Conservation (phyloP, 768 basidiomycete species). For the Trametes cubensis region DNA sequence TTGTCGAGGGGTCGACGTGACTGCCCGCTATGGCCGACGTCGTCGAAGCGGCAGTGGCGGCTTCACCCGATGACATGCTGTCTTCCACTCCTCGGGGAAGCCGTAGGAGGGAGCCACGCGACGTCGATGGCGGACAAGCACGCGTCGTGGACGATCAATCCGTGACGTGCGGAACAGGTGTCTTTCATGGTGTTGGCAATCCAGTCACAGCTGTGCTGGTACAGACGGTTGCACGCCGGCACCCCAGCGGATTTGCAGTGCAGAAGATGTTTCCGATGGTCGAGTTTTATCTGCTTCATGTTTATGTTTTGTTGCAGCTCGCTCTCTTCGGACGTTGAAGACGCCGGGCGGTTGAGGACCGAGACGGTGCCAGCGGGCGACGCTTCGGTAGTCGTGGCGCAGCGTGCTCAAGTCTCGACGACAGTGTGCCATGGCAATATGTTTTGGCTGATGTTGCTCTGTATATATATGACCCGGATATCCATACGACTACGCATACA, state of each 20-base stretch:
- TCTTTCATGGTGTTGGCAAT: slow-evolving; percentile 1
- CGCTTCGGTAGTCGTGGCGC: background rate
- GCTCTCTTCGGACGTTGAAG: slow-evolving; percentile 24
- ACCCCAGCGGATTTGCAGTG: slow-evolving; percentile 29
- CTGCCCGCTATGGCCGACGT: slow-evolving; percentile 14
- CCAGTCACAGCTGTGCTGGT: slow-evolving; percentile 6
- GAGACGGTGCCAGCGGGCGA: background rate
- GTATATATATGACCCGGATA: slow-evolving; percentile 1
- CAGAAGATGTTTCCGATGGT: slow-evolving; percentile 24
- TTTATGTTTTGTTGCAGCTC: slow-evolving; percentile 32
- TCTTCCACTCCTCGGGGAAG: background rate
- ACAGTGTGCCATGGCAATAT: slow-evolving; percentile 17
- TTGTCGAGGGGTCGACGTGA: slow-evolving; percentile 24
- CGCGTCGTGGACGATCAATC: slow-evolving; percentile 2
- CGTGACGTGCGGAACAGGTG: slow-evolving; percentile 13
- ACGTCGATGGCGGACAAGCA: background rate
- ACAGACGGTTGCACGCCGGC: slow-evolving; percentile 23
- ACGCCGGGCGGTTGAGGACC: background rate
- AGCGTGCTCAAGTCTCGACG: background rate
- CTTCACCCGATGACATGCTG: background rate
- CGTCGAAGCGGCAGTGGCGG: background rate
- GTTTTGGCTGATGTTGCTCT: slow-evolving; percentile 8
- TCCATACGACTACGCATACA: background rate
- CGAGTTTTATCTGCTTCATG: slow-evolving; percentile 32
- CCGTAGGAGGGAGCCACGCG: background rate